Percentiles rank a stretch among this genome's conserved stretches.
Evolutionary conservation across 1,284 basidiomycete species (phyloP).

Genomic region (Trametes pubescens): DNA sequence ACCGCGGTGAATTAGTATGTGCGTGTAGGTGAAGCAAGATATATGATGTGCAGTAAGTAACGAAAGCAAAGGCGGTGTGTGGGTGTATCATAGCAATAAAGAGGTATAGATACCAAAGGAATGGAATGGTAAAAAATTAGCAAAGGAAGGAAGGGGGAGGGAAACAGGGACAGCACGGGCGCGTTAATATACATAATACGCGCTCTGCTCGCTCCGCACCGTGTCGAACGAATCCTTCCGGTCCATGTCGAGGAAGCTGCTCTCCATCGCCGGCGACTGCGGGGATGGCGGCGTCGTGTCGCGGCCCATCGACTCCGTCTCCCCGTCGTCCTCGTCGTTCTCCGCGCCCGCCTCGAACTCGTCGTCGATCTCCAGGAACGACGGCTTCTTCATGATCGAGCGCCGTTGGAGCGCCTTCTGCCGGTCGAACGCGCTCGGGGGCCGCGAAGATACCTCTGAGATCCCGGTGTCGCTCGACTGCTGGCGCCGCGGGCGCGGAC

Average conservation of each 20-base stretch:
- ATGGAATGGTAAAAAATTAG: constrained; percentile 19
- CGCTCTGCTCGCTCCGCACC: constrained; percentile 50
- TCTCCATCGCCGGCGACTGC: constrained; percentile 41
- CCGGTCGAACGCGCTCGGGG: constrained; percentile 42
- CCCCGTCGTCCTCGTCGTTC: constrained; percentile 19
- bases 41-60: constrained; percentile 16
- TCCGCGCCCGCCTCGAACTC: constrained; percentile 51
- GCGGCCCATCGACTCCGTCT: neutral
- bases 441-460: constrained; percentile 28
- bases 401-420: constrained; percentile 39
- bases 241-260: constrained; percentile 72
- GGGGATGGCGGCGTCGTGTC: constrained; percentile 23
- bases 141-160: constrained; percentile 2
- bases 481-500: constrained; percentile 27
- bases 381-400: constrained; percentile 67
- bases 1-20: constrained; percentile 24
- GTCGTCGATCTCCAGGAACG: constrained; percentile 72
- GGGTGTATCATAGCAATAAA: constrained; percentile 38
- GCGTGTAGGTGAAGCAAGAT: constrained; percentile 18
- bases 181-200: constrained; percentile 38
- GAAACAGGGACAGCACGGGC: neutral
- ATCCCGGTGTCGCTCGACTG: constrained; percentile 19
- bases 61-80: constrained; percentile 10
- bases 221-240: constrained; percentile 70
- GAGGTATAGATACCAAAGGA: constrained; percentile 38